These are phyloP conservation scores for Daldinia sp. DNA, from an alignment of 2,329 filamentous ascomycete genomes.

Conservation along the genomic window DNA sequence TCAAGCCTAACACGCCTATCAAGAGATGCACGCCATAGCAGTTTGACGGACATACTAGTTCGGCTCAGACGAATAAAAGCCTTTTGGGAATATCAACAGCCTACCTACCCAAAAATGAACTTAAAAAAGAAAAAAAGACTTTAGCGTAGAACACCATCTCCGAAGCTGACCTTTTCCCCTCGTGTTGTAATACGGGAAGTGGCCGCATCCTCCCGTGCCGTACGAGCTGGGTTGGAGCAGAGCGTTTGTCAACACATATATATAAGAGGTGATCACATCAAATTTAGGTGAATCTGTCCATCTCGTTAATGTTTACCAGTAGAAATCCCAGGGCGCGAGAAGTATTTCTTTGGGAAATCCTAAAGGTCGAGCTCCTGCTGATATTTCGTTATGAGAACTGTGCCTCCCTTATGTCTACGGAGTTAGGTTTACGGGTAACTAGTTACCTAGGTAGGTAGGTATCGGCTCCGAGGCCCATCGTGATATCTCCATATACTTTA, in stretches of 20 bases:
- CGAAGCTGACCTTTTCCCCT: background rate
- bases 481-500: background rate
- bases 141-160: background rate
- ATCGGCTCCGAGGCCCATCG: background rate
- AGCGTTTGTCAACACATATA: background rate
- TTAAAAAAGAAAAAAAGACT: background rate
- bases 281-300: background rate
- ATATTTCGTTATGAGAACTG: background rate
- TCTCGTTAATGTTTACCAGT: background rate
- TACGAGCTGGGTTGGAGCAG: background rate
- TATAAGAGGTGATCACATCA: background rate
- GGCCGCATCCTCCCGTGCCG: background rate
- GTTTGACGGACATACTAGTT: background rate
- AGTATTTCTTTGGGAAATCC: background rate
- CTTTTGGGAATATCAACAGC: background rate
- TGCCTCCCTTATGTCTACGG: background rate
- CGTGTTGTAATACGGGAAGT: background rate
- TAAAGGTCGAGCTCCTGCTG: background rate
- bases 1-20: background rate
- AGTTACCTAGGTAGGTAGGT: too few relatives aligned
- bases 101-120: background rate
- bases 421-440: background rate
- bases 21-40: background rate
- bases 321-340: background rate
- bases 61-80: background rate